These are phyloP conservation scores for Stenocarpella maydis DNA, from an alignment of 2,329 filamentous ascomycete species.

Conservation along the genomic window DNA sequence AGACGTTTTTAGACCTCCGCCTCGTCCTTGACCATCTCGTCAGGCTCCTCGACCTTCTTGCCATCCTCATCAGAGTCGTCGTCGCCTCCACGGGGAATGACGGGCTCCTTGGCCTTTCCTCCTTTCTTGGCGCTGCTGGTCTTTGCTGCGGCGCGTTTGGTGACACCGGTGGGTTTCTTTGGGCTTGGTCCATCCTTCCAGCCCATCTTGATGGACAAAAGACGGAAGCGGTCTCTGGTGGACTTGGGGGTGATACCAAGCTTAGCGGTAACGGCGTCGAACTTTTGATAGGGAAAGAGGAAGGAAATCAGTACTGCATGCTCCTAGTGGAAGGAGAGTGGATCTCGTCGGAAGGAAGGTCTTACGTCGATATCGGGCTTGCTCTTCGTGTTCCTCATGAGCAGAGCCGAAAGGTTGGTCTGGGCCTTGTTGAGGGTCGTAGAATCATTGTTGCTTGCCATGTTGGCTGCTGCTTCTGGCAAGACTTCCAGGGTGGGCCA, in stretches of 20 bases:
- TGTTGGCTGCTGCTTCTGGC: neutral
- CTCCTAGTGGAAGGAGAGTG: neutral
- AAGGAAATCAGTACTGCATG: neutral
- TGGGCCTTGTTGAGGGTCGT: constrained; percentile 20
- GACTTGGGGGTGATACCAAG: constrained; percentile 28
- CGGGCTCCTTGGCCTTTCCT: neutral
- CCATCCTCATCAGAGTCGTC: neutral
- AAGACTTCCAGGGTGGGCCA: neutral
- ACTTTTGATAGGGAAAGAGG: constrained; percentile 11
- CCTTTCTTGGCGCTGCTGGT: constrained; percentile 25
- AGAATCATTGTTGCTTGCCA: neutral
- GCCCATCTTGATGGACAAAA: constrained; percentile 34
- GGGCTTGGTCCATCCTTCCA: constrained; percentile 25
- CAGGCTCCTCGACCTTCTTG: neutral
- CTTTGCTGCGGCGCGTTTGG: constrained; percentile 13
- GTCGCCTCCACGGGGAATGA: neutral
- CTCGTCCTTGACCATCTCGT: neutral
- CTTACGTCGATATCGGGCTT: constrained; percentile 37
- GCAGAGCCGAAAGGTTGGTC: constrained; percentile 30
- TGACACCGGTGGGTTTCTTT: constrained; percentile 26
- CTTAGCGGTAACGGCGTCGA: constrained; percentile 30
- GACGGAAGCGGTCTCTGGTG: constrained; percentile 36
- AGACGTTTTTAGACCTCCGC: neutral
- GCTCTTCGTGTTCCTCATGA: constrained; percentile 34
- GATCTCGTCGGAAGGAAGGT: neutral